Percentiles rank a stretch among this genome's conserved stretches.
These are phyloP conservation scores for Ophiocordyceps sinensis DNA, from an alignment of 2,329 filamentous ascomycete species.

Conservation along the genomic window DNA sequence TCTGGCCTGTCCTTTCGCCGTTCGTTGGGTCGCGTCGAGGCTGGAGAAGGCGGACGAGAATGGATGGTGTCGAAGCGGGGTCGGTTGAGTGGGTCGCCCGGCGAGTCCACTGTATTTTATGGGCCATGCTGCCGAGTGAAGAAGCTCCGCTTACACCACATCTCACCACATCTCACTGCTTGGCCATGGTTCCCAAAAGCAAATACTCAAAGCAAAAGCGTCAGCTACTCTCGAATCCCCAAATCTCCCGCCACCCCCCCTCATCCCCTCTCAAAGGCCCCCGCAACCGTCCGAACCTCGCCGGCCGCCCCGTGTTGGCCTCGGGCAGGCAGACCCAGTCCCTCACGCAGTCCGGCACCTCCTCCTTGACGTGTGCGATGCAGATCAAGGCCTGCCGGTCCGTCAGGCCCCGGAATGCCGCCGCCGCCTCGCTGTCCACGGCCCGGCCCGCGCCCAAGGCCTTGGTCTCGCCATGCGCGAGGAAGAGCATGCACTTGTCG, in stretches of 20 bases:
- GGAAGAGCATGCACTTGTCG: conserved; percentile 77
- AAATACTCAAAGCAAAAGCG: no score
- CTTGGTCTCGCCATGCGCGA: conserved; percentile 48
- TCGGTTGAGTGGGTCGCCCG: no score
- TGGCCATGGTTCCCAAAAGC: no score
- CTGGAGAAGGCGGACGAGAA: no score
- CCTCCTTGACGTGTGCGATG: conserved; percentile 80
- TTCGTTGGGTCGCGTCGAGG: no score
- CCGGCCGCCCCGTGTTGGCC: conserved; percentile 44
- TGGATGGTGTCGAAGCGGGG: no score
- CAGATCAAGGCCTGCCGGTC: conserved; percentile 72
- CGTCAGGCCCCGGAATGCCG: conserved; percentile 47
- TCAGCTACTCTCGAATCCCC: conserved; percentile 27
- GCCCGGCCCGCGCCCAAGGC: conserved; percentile 26
- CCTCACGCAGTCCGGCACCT: conserved; percentile 70
- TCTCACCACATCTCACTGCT: no score
- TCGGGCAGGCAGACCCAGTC: conserved; percentile 82
- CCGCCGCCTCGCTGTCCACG: conserved; percentile 8
- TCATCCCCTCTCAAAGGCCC: conserved; percentile 44
- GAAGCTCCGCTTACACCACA: no score
- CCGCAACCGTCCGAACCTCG: conserved; percentile 49
- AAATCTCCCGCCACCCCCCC: conserved; percentile 50
- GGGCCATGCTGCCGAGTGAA: no score
- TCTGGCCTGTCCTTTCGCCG: no score
- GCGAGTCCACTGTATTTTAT: no score